Base-by-base conservation (phyloP, 2,329 filamentous ascomycete genomes). In the Ascochyta fabae region DNA sequence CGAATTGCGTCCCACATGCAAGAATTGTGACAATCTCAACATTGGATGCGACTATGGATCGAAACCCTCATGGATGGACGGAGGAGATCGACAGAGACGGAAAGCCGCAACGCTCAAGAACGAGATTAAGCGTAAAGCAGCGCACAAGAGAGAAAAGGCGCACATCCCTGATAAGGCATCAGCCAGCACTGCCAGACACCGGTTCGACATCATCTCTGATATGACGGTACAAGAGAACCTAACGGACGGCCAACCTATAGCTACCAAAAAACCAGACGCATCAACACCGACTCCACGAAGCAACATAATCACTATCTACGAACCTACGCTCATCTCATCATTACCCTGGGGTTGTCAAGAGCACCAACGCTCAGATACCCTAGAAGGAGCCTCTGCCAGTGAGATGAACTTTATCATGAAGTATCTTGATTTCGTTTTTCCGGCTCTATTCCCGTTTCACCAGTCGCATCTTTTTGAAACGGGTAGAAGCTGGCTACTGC, bases 341-440 rank as follows among this genome's bases (percentile, higher is more conserved):
- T 43, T 57, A 22, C 51, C 54, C 12, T 47, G 51, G 31, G 34
- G 36, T 31, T 46, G 54, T 44, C 50, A 54, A 36, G 43, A 56
- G 19, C 24, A 48, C 15, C 31, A 44, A 6, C 33, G 44, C 19
- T 53, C 39, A 5, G 39, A 48, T 9, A 53, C 51, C 16, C 44
- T 48, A 8, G 46, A 53, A 16, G 46, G 48, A 35, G 44, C 59
- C 26, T 48, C 53, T 26, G 42, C 31, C 35, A 48, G 52, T 33
- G 60, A 65, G 33, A 50, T 43, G 47, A 53, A 53, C 26, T 61
- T 63, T 33, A 43, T 65, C 27, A 58, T 58, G 47, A 61, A 63
- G 31, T 63, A 61, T 31, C 41, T 65, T 16, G 60, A 65, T 41
- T 53, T 48, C 16, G 50, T 61, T 6, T 61, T 61, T 22, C 62